phyloP scores from a whole-genome alignment of 2,329 filamentous ascomycete genomes.

The Phialophora chinensis region DNA sequence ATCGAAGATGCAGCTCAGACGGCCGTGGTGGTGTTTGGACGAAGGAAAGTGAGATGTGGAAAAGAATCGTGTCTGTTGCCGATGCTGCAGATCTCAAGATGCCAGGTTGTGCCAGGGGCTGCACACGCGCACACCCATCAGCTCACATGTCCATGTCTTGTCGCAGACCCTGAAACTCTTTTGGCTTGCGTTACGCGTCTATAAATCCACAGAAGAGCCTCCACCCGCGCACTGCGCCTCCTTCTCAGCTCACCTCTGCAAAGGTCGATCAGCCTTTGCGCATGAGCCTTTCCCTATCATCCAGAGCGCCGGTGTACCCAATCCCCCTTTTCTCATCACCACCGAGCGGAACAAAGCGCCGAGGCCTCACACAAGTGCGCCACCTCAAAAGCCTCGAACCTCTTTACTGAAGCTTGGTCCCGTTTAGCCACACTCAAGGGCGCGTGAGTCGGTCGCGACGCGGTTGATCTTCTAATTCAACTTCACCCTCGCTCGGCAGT shows the following conservation, averaged over 20 bases:
- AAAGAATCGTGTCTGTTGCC: conserved; percentile 9
- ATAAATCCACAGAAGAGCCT: conserved; percentile 9
- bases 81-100: conserved; percentile 10
- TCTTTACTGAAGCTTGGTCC: background rate
- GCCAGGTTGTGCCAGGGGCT: conserved; percentile 21
- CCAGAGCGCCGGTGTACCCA: background rate
- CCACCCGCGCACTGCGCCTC: conserved; percentile 12
- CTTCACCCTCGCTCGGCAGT: too few relatives aligned
- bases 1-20: conserved; percentile 4
- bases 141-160: background rate
- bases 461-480: background rate
- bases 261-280: background rate
- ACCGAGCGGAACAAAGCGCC: background rate
- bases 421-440: background rate
- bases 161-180: conserved; percentile 14
- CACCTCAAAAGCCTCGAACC: background rate
- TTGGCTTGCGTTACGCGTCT: conserved; percentile 6
- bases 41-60: background rate
- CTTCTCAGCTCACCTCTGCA: background rate
- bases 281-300: background rate
- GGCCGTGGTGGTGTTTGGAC: background rate
- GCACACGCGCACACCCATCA: background rate
- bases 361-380: background rate
- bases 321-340: background rate
- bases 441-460: background rate